Evolutionary conservation across 306 rosid genomes (phyloP).

Genomic region (Vigna unguiculata): DNA sequence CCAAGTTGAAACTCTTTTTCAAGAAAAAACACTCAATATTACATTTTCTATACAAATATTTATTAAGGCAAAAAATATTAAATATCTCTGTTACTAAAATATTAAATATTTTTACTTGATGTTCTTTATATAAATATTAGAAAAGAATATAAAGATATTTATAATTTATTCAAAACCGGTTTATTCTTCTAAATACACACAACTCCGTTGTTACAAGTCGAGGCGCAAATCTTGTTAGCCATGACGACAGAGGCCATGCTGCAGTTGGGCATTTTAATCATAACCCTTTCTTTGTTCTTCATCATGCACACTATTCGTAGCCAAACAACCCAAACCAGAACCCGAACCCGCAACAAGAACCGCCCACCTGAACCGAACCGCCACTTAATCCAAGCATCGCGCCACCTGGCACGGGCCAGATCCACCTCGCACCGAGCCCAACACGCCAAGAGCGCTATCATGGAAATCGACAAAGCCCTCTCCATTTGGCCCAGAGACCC

Average conservation of each 20-base stretch:
- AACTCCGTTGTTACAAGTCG: neutral
- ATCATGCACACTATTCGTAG: constrained; percentile 41
- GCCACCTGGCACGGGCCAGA: constrained; percentile 64
- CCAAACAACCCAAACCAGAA: constrained; percentile 39
- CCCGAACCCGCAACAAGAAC: constrained; percentile 45
- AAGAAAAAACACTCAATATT: too few species aligned
- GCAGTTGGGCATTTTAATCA: constrained; percentile 54
- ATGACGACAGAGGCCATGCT: constrained; percentile 54
- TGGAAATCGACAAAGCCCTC: constrained; percentile 61
- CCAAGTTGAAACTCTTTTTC: too few species aligned
- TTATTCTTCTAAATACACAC: neutral
- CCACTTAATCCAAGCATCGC: constrained; percentile 57
- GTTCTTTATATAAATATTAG: neutral
- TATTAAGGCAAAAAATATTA: too few species aligned
- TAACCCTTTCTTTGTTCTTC: constrained; percentile 51
- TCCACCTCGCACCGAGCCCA: constrained; percentile 46
- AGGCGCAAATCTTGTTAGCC: neutral
- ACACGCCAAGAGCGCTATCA: constrained; percentile 64
- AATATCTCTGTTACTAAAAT: too few species aligned
- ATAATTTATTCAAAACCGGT: neutral
- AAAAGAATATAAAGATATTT: neutral
- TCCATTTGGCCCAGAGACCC: constrained; percentile 62
- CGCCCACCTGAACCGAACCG: constrained; percentile 54
- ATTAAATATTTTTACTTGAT: too few species aligned
- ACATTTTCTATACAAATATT: too few species aligned